phyloP scores from a whole-genome alignment of 257 asterid genomes.

The Capsicum rhomboideum region DNA sequence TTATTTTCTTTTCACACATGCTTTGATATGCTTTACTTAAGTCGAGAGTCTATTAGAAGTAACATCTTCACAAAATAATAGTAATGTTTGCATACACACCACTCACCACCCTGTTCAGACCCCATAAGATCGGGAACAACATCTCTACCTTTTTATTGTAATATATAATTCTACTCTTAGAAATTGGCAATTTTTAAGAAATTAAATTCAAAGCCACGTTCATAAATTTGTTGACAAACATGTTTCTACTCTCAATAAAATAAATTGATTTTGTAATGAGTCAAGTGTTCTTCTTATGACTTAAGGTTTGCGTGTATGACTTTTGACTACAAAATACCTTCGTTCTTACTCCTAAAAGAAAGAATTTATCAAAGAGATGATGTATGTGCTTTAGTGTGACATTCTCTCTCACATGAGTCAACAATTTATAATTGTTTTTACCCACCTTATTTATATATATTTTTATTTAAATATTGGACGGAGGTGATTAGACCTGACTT shows the following conservation, averaged over 20 bases:
- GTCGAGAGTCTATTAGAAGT: rapidly evolving
- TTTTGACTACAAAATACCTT: not conserved
- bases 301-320: not conserved
- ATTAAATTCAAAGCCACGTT: not conserved
- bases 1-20: not conserved
- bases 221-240: not conserved
- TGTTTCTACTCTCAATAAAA: not conserved
- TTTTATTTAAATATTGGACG: no score
- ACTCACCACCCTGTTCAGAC: no score
- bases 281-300: not conserved
- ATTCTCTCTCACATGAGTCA: not conserved
- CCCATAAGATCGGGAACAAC: no score
- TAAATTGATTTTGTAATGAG: not conserved
- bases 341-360: not conserved
- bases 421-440: not conserved
- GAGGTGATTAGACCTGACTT: no score
- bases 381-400: not conserved
- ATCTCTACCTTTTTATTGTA: no score
- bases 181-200: not conserved
- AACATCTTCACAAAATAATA: no score
- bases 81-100: not conserved
- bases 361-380: not conserved
- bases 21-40: not conserved
- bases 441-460: not conserved
- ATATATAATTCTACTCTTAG: no score